Base-by-base conservation (phyloP, 106 monocot genomes). In the Narthecium ossifragum region DNA sequence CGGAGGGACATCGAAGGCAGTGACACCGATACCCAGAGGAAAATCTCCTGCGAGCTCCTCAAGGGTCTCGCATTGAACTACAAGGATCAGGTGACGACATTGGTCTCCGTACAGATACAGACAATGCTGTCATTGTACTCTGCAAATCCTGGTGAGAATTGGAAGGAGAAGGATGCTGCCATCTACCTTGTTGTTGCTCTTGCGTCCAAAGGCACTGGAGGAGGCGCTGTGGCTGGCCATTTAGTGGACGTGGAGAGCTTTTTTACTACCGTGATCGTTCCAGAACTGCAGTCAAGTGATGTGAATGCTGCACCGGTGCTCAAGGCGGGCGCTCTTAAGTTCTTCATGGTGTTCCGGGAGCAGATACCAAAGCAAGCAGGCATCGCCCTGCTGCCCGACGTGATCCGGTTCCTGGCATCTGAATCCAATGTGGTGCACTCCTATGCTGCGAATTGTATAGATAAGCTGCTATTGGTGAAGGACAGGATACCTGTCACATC, bases 371-470 rank as follows among this genome's bases (percentile, higher is more conserved):
- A 91, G 66, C 63, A 69, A 2, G 71, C 70, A 8, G 80, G 55
- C 30, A 48, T 87, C 55, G 39, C 70, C 7, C 70, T 98, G n/a
- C 46, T 98, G 40, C 81, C 76, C 1, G 70, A 81, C 48, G 78
- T 98, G 64, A 71, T 73, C 6, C 48, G 71, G 43, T 87, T 90
- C 62, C 54, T 98, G 38, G 62, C 41, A 9, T 73, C 84, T 5
- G 86, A 85, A 26, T 87, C 90, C 0, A 98, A 98, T 75, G 96
- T 98, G 26, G 96, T 98, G 24, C 96, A 98, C 53, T 98, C 96
- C 0, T 98, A 98, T 79, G 86, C 98, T 32, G 98, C 98, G 46
- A 91, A 82, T 31, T 98, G 90, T 47, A 79, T 98, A 15, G 98
- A 98, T 64, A 98, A 91, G 78, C 66, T 98, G 58, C 57, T 98